Conservation (phyloP, 73 alveolate species). For the Tetrahymena thermophila region DNA sequence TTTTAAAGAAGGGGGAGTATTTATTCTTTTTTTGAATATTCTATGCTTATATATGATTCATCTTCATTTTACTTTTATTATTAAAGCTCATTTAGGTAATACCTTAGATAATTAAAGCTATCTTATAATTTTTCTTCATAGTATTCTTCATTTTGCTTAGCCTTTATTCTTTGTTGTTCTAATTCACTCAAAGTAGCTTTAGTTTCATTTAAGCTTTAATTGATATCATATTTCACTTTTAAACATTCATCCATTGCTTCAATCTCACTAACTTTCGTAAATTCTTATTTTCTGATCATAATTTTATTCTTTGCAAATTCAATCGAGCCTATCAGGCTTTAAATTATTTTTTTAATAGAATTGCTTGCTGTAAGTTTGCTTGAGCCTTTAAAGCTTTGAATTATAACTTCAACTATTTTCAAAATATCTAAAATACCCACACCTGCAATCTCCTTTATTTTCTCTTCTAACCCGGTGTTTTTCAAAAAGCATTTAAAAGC, state of each 20-base stretch:
- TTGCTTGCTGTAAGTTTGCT: background rate
- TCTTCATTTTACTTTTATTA: background rate
- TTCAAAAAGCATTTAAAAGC: background rate
- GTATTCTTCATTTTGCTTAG: background rate
- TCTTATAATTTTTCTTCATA: background rate
- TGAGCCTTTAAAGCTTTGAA: background rate
- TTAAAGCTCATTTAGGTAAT: background rate
- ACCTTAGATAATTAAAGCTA: background rate
- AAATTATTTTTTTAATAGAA: background rate
- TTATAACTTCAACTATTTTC: background rate
- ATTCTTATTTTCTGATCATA: background rate
- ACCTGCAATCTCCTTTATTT: background rate
- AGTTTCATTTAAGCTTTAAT: background rate
- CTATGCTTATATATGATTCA: background rate
- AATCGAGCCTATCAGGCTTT: background rate
- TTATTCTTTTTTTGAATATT: background rate
- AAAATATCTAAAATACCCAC: background rate
- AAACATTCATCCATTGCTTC: background rate
- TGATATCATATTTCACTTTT: background rate
- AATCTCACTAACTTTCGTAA: background rate
- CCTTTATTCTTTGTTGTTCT: background rate
- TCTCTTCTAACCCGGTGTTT: background rate
- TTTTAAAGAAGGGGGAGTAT: background rate
- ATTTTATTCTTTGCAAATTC: background rate
- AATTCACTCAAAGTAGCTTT: background rate